Evolutionary conservation across 805 yeast genomes (phyloP).

Genomic region (Jamesozyma rosinii): DNA sequence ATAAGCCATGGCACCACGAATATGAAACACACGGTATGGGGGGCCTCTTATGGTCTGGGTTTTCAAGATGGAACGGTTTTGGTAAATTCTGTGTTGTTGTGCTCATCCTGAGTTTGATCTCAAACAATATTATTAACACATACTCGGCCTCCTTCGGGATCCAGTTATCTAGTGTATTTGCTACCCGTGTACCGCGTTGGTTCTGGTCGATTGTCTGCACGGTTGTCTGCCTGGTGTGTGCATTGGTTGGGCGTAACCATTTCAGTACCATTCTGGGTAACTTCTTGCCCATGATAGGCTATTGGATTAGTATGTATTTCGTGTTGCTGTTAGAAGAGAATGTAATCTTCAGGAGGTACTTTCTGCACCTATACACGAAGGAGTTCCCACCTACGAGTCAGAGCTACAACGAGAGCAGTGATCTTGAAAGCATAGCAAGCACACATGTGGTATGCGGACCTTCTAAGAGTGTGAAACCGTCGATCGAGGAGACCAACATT

Average conservation of each 20-base stretch:
- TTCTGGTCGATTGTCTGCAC: constrained; percentile 59
- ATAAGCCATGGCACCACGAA: constrained; percentile 47
- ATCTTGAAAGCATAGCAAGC: constrained; percentile 1
- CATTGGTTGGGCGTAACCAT: constrained; percentile 66
- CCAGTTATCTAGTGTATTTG: constrained; percentile 48
- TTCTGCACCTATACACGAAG: constrained; percentile 35
- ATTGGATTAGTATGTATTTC: constrained; percentile 80
- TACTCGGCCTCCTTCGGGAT: constrained; percentile 76
- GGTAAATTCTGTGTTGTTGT: constrained; percentile 69
- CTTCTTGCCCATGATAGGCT: constrained; percentile 84
- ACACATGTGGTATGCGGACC: background rate
- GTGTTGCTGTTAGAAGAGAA: constrained; percentile 67
- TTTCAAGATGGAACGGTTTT: constrained; percentile 60
- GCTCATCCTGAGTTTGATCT: constrained; percentile 62
- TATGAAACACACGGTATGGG: constrained; percentile 62
- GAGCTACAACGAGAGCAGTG: background rate
- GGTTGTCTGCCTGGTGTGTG: constrained; percentile 54
- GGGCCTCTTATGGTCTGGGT: constrained; percentile 58
- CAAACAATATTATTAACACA: constrained; percentile 73
- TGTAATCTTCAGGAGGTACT: constrained; percentile 49
- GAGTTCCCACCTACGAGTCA: constrained; percentile 32
- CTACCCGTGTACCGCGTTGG: constrained; percentile 69
- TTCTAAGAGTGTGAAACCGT: background rate
- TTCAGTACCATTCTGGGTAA: constrained; percentile 67
- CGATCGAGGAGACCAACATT: constrained; percentile 6